Evolutionary conservation across 495 filamentous ascomycete species (phyloP).

Genomic region (Penicillium malachiteum): DNA sequence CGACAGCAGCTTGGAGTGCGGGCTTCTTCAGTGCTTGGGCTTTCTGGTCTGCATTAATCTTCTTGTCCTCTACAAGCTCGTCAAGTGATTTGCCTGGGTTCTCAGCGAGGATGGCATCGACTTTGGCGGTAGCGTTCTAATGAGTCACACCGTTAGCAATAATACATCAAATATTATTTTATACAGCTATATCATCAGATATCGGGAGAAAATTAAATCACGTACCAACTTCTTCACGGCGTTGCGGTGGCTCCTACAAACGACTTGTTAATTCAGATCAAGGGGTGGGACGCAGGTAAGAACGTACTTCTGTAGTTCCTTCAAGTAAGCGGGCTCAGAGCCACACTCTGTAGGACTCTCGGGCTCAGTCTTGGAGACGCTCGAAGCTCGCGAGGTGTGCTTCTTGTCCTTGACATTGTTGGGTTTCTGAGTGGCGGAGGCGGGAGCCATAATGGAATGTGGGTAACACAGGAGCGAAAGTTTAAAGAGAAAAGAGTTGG

Average conservation of each 20-base stretch:
- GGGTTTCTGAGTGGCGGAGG: conserved; percentile 41
- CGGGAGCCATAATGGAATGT: conserved; percentile 43
- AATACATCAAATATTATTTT: not conserved
- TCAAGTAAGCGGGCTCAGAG: conserved; percentile 72
- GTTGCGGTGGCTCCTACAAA: conserved; percentile 74
- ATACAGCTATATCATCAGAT: not conserved
- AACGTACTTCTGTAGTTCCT: conserved; percentile 82
- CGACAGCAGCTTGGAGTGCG: conserved; percentile 67
- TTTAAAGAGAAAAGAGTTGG: conserved; percentile 4
- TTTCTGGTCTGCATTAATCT: conserved; percentile 84
- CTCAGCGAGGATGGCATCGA: conserved; percentile 74
- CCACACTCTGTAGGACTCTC: conserved; percentile 54
- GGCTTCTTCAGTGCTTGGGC: conserved; percentile 88
- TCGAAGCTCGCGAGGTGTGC: conserved; percentile 28
- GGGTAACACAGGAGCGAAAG: conserved; percentile 25
- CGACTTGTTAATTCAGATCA: conserved; percentile 8
- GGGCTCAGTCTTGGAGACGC: conserved; percentile 28
- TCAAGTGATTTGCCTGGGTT: conserved; percentile 76
- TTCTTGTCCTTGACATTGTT: conserved; percentile 33
- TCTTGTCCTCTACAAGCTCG: conserved; percentile 73
- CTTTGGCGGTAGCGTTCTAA: conserved; percentile 74
- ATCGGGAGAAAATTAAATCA: conserved; percentile 11
- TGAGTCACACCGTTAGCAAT: conserved; percentile 10
- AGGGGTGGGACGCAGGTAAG: not conserved
- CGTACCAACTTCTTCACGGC: conserved; percentile 85